These are phyloP conservation scores for Tephrocybe sp. DNA, from an alignment of 768 basidiomycete species.

Conservation along the genomic window DNA sequence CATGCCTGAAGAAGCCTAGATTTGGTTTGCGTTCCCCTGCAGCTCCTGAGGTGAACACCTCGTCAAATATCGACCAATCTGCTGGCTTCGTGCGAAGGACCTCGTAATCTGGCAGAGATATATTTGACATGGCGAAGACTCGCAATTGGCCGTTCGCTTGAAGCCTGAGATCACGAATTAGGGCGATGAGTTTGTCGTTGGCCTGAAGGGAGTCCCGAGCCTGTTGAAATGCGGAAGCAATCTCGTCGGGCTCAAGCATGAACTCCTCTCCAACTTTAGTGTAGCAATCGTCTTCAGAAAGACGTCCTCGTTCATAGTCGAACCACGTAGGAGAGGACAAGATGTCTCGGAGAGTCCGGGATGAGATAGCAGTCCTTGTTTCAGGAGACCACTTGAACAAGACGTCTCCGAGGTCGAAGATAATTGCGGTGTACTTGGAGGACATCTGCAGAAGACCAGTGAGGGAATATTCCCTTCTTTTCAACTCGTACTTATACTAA, in stretches of 20 bases:
- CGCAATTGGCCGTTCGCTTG: conserved; percentile 30
- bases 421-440: conserved; percentile 30
- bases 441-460: conserved; percentile 6
- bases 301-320: conserved; percentile 48
- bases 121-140: conserved; percentile 60
- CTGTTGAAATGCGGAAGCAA: conserved; percentile 42
- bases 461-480: background rate
- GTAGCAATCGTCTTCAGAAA: conserved; percentile 45
- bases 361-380: conserved; percentile 40
- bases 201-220: conserved; percentile 46
- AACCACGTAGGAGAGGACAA: conserved; percentile 47
- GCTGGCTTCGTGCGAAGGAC: conserved; percentile 41
- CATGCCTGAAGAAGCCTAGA: conserved; percentile 49
- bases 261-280: conserved; percentile 37
- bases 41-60: conserved; percentile 49
- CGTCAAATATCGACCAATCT: conserved; percentile 47
- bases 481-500: conserved; percentile 9
- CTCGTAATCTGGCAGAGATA: conserved; percentile 49
- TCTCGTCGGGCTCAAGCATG: conserved; percentile 31
- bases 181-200: conserved; percentile 39
- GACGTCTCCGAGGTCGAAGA: conserved; percentile 57
- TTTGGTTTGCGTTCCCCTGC: conserved; percentile 56
- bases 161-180: conserved; percentile 45
- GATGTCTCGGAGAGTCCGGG: conserved; percentile 37
- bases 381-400: conserved; percentile 52